phyloP scores from a whole-genome alignment of 257 asterid species.

The Nicotiana benthamiana region DNA sequence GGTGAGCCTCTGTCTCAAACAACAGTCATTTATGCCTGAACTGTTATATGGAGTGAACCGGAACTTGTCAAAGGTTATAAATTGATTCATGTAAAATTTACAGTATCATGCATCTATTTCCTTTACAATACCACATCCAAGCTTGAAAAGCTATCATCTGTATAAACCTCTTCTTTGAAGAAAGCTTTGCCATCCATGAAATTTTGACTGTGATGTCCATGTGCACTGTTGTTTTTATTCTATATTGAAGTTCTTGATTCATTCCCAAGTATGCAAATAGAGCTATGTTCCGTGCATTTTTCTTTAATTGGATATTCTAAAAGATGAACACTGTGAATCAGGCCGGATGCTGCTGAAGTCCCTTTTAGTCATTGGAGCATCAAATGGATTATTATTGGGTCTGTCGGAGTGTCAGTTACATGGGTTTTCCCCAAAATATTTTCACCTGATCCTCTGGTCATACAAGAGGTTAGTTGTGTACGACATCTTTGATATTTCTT shows the following conservation, averaged over 20 bases:
- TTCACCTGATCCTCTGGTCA: slow-evolving; percentile 68
- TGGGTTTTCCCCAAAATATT: slow-evolving; percentile 77
- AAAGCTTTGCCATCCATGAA: background rate
- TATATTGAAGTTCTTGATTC: background rate
- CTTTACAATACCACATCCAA: background rate
- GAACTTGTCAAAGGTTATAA: slow-evolving; percentile 65
- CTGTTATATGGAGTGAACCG: slow-evolving; percentile 72
- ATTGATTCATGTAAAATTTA: background rate
- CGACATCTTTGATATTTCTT: background rate
- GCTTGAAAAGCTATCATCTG: background rate
- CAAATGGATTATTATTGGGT: slow-evolving; percentile 65
- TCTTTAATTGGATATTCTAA: background rate
- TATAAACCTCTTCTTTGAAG: background rate
- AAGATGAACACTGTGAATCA: slow-evolving; percentile 23
- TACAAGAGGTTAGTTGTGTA: slow-evolving; percentile 55
- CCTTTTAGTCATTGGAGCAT: slow-evolving; percentile 64
- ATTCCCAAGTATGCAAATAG: background rate
- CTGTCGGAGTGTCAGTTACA: slow-evolving; percentile 68
- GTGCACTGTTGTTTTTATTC: background rate
- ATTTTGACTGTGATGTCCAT: background rate
- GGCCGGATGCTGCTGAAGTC: slow-evolving; percentile 83
- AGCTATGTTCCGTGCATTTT: background rate
- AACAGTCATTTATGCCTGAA: slow-evolving; percentile 91
- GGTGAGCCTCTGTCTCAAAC: slow-evolving; percentile 98
- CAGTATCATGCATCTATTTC: background rate